phyloP scores from a whole-genome alignment of 345 rosid species.

The Dimocarpus longan region DNA sequence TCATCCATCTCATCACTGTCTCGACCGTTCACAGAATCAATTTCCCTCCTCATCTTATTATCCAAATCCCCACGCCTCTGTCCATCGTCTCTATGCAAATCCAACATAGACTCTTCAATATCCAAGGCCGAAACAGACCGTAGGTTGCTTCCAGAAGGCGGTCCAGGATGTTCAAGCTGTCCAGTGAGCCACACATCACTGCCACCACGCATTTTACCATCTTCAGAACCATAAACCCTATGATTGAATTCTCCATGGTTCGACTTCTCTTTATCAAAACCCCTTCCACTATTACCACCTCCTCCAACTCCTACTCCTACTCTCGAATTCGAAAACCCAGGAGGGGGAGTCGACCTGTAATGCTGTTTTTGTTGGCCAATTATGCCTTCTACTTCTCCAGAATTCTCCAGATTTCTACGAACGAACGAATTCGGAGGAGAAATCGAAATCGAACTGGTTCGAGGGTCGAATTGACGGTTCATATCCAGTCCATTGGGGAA shows the following conservation, averaged over 20 bases:
- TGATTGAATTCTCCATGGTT: constrained; percentile 32
- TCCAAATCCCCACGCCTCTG: constrained; percentile 24
- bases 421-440: constrained; percentile 28
- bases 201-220: constrained; percentile 32
- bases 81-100: constrained; percentile 39
- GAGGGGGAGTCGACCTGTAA: constrained; percentile 41
- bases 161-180: constrained; percentile 74
- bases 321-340: constrained; percentile 45
- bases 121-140: constrained; percentile 56
- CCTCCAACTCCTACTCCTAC: constrained; percentile 39
- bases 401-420: constrained; percentile 34
- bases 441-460: constrained; percentile 28
- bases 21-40: constrained; percentile 6
- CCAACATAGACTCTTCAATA: constrained; percentile 44
- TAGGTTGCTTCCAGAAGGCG: constrained; percentile 51
- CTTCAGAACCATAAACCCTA: constrained; percentile 34
- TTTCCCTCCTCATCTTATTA: constrained; percentile 32
- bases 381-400: constrained; percentile 31
- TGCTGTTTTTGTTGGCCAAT: constrained; percentile 47
- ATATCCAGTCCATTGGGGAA: constrained; percentile 34
- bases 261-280: constrained; percentile 31
- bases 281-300: constrained; percentile 38
- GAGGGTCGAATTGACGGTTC: constrained; percentile 36
- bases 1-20: constrained; percentile 45
- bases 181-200: constrained; percentile 40